Evolutionary conservation across 352 stramenopile species (phyloP), one percentile per base, ranked within the genome.

Genomic region (Phytophthora cajani): DNA sequence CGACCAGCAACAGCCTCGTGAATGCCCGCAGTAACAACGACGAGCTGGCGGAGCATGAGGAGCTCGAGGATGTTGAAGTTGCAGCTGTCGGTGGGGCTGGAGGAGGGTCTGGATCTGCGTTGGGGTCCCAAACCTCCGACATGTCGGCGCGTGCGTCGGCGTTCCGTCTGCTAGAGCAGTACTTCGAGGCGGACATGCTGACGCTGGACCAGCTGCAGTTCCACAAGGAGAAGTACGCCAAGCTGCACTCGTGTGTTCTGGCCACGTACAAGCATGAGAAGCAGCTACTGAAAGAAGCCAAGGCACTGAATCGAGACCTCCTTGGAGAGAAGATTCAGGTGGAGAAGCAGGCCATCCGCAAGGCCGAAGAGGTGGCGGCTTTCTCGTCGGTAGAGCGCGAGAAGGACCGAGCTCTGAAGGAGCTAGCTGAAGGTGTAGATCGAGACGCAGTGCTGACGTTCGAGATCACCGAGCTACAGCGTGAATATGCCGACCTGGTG

Each of bases 381-480:
- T 88, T 91, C 61, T 78, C 83, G 25, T 86, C 79, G 1, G 71
- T 97, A 5, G 87, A 97, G 50, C 91, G 91, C 32, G 85, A 95
- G 11, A 91, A 93, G 57, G 90, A 96, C 2, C 81, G 81, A 14
- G 87, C 89, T 12, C 47, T 91, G 4, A 94, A 93, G 62, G 85
- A 95, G 49, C 63, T 95, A 27, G 83, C 83, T 14, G 86, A 95
- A 59, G 89, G 77, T 36, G 78, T 94, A 8, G 86, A 94, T 62
- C 82, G 88, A 16, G 88, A 97, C 66, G 85, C 89, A 10, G 82
- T 94, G 38, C 72, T 97, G 19, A 89, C 87, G 32, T 96, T 97
- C 51, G 91, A 98, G 71, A 82, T 96, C 60, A 92, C 85, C 0
- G 91, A 98, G 69, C 69, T 96, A 11, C 87, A 97, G 73, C 85